Evolutionary conservation across 176 grass and related monocot genomes (phyloP).

Genomic region (Triticum timopheevii): DNA sequence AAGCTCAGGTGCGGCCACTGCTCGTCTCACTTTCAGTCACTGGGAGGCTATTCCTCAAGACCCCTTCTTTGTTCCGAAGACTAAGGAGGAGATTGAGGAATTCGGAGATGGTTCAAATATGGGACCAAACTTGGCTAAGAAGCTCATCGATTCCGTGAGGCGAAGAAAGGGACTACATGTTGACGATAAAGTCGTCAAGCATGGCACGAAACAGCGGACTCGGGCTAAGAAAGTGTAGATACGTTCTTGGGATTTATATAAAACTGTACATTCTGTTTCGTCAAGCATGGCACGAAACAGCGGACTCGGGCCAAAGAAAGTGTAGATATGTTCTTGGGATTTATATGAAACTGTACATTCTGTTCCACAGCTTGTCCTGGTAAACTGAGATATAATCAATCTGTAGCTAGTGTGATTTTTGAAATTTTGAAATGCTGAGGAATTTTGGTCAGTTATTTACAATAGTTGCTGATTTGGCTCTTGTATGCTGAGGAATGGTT

Average conservation of each 20-base stretch:
- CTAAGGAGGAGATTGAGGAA: constrained; percentile 85
- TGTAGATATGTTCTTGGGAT: constrained; percentile 34
- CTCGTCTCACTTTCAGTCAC: constrained; percentile 78
- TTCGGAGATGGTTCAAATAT: constrained; percentile 90
- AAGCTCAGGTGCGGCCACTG: constrained; percentile 78
- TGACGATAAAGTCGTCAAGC: constrained; percentile 92
- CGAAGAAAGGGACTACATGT: constrained; percentile 84
- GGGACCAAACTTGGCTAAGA: constrained; percentile 73
- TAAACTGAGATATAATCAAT: constrained; percentile 24
- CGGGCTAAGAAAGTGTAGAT: constrained; percentile 85
- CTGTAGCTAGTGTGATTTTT: not conserved
- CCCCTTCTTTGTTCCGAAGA: constrained; percentile 84
- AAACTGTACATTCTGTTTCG: constrained; percentile 30
- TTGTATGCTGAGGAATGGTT: not conserved
- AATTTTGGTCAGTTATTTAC: not conserved
- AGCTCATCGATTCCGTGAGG: constrained; percentile 85
- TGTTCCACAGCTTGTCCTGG: constrained; percentile 15
- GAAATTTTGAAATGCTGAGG: not conserved
- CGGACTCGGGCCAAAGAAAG: constrained; percentile 82
- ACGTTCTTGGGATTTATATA: not conserved
- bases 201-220: constrained; percentile 90
- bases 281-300: constrained; percentile 90
- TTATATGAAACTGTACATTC: not conserved
- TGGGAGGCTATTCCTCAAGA: constrained; percentile 77
- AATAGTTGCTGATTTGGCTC: not conserved